A percentile compares a stretch with the other conserved stretches of the same genome.
phyloP scores from a whole-genome alignment of 495 filamentous ascomycete species.

The Penicillium cataractarum region DNA sequence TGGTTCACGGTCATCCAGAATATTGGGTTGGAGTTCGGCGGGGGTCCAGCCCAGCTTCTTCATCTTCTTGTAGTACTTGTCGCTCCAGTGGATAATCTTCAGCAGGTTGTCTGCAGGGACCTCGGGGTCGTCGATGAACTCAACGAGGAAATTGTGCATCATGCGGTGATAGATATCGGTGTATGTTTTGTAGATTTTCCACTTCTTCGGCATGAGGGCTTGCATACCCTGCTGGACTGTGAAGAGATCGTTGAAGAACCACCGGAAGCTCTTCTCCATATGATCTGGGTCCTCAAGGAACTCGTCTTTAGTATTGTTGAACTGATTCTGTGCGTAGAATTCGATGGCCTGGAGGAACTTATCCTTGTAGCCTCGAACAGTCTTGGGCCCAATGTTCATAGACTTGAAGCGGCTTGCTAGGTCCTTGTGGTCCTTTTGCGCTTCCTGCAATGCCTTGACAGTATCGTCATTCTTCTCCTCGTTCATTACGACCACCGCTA shows the following conservation, averaged over 20 bases:
- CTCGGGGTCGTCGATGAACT: slow-evolving; percentile 77
- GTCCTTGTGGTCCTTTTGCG: slow-evolving; percentile 91
- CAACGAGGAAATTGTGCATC: slow-evolving; percentile 92
- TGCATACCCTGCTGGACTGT: slow-evolving; percentile 90
- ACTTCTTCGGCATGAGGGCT: slow-evolving; percentile 90
- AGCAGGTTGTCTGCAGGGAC: slow-evolving; percentile 78
- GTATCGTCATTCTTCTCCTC: slow-evolving; percentile 95
- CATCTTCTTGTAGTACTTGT: slow-evolving; percentile 97
- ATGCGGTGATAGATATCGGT: slow-evolving; percentile 84
- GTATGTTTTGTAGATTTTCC: slow-evolving; percentile 93
- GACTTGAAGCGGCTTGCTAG: slow-evolving; percentile 91
- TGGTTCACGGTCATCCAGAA: slow-evolving; percentile 84
- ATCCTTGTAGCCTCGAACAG: slow-evolving; percentile 93
- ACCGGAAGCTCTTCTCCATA: slow-evolving; percentile 82
- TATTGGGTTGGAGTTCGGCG: slow-evolving; percentile 73
- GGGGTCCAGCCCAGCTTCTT: slow-evolving; percentile 77
- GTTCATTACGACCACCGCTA: slow-evolving; percentile 89
- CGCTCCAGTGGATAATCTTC: slow-evolving; percentile 90
- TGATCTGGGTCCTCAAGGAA: slow-evolving; percentile 83
- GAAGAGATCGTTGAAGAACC: slow-evolving; percentile 97
- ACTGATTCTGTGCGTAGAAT: slow-evolving; percentile 69
- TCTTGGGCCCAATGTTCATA: slow-evolving; percentile 87
- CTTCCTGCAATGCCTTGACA: slow-evolving; percentile 87
- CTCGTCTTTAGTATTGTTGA: slow-evolving; percentile 69
- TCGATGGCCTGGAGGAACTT: slow-evolving; percentile 85